phyloP scores from a whole-genome alignment of 2,329 filamentous ascomycete species.

The Trichoderma sp. region DNA sequence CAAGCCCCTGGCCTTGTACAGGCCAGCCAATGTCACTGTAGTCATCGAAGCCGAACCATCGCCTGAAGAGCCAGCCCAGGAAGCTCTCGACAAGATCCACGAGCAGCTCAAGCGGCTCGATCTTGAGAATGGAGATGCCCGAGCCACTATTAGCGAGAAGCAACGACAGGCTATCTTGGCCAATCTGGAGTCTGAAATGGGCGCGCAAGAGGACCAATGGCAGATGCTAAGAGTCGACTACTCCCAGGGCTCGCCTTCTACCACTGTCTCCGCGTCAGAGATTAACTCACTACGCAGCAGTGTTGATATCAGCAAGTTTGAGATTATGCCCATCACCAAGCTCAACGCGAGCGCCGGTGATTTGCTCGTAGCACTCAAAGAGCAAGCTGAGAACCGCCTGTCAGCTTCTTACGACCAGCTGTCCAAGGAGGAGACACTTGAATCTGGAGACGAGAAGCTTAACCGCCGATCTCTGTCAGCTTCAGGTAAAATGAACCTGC shows the following conservation, averaged over 20 bases:
- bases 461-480: conserved; percentile 19
- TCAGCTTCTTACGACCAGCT: conserved; percentile 2
- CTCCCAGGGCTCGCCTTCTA: conserved; percentile 56
- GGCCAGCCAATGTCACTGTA: conserved; percentile 47
- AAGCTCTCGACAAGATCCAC: conserved; percentile 55
- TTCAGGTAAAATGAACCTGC: conserved; percentile 42
- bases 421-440: background rate
- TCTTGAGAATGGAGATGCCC: conserved; percentile 42
- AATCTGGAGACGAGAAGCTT: conserved; percentile 1
- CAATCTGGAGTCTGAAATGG: conserved; percentile 66
- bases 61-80: conserved; percentile 56
- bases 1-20: conserved; percentile 56
- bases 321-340: conserved; percentile 13
- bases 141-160: conserved; percentile 43
- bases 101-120: conserved; percentile 57
- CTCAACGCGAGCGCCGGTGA: background rate
- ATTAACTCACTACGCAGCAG: conserved; percentile 34
- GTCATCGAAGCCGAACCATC: conserved; percentile 55
- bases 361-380: background rate
- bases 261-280: conserved; percentile 42
- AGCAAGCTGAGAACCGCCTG: background rate
- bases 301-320: conserved; percentile 14
- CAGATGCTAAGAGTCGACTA: conserved; percentile 59
- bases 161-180: conserved; percentile 56
- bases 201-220: conserved; percentile 63